Percentiles rank a stretch among this genome's conserved stretches.
Conservation (phyloP, 768 basidiomycete genomes). For the Amyloporia xantha region DNA sequence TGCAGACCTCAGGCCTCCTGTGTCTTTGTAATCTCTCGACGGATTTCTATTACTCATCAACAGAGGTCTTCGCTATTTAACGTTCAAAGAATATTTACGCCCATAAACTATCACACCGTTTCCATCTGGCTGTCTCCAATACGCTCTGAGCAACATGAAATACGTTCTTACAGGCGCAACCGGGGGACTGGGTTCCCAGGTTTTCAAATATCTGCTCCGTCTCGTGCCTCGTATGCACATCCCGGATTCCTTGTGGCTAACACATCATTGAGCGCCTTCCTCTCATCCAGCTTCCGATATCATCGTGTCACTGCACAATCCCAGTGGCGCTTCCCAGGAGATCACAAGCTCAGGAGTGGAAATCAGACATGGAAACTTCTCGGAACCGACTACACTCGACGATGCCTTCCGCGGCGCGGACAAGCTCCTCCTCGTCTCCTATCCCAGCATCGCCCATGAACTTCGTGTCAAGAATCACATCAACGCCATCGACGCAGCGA, state of each 20-base stretch:
- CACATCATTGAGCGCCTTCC: too few species aligned
- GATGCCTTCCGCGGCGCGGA: conserved; percentile 28
- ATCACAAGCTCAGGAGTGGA: conserved; percentile 19
- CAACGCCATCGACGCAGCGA: conserved; percentile 31
- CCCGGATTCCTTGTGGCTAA: neutral
- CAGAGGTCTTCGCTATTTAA: too few species aligned
- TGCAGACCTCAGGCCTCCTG: too few species aligned
- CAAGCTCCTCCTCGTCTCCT: conserved; percentile 29
- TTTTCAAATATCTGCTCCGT: conserved; percentile 25
- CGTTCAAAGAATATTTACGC: too few species aligned
- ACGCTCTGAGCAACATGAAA: too few species aligned
- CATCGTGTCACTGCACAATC: conserved; percentile 28
- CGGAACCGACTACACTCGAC: conserved; percentile 25
- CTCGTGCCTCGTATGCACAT: conserved; percentile 20
- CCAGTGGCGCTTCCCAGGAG: conserved; percentile 19
- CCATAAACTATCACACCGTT: too few species aligned
- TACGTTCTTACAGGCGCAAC: conserved; percentile 32
- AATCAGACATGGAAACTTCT: conserved; percentile 27
- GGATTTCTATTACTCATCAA: too few species aligned
- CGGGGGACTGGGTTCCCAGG: conserved; percentile 29
- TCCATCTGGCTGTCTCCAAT: too few species aligned
- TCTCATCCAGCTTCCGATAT: conserved; percentile 19
- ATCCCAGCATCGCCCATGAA: conserved; percentile 26
- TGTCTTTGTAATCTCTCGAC: too few species aligned
- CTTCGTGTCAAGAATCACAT: conserved; percentile 24